Conservation (phyloP, 1,139 yeast species). For the Ashbya aceris region DNA sequence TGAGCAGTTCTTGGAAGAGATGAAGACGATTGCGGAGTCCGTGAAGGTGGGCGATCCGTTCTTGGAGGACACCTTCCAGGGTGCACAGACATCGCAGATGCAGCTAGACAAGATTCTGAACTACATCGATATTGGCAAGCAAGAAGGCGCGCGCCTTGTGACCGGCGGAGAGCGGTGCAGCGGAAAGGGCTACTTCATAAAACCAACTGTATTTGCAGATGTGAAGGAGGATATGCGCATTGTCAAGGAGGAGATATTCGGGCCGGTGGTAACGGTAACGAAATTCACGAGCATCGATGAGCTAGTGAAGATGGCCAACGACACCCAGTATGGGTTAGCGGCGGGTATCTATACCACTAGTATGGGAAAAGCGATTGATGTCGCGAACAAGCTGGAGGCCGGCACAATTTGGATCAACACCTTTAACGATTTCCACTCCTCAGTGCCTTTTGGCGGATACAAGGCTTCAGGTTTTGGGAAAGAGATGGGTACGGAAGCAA, state of each 20-base stretch:
- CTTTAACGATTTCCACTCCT: slow-evolving; percentile 61
- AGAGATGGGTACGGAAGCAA: slow-evolving; percentile 70
- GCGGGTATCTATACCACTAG: slow-evolving; percentile 66
- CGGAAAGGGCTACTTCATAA: slow-evolving; percentile 53
- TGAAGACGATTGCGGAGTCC: slow-evolving; percentile 46
- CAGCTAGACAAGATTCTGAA: slow-evolving; percentile 65
- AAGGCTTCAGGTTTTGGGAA: slow-evolving; percentile 73
- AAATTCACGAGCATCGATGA: slow-evolving; percentile 59
- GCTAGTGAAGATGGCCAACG: slow-evolving; percentile 54
- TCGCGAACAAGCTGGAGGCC: slow-evolving; percentile 52
- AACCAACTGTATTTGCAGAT: slow-evolving; percentile 62
- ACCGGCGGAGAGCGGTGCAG: slow-evolving; percentile 63
- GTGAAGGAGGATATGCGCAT: slow-evolving; percentile 50
- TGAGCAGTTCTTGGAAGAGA: slow-evolving; percentile 50
- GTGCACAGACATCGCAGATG: slow-evolving; percentile 62
- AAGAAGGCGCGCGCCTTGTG: slow-evolving; percentile 58
- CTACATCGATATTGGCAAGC: slow-evolving; percentile 61
- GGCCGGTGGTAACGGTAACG: slow-evolving; percentile 62
- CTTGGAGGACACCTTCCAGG: slow-evolving; percentile 54
- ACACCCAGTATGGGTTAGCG: slow-evolving; percentile 70
- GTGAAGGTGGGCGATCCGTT: slow-evolving; percentile 70
- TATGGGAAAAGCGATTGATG: slow-evolving; percentile 43
- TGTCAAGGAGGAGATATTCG: slow-evolving; percentile 63
- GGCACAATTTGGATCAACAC: slow-evolving; percentile 76
- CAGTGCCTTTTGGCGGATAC: slow-evolving; percentile 73